A percentile compares a stretch with the other conserved stretches of the same genome.
phyloP scores from a whole-genome alignment of 352 stramenopile genomes.

The Globisporangium canariense region DNA sequence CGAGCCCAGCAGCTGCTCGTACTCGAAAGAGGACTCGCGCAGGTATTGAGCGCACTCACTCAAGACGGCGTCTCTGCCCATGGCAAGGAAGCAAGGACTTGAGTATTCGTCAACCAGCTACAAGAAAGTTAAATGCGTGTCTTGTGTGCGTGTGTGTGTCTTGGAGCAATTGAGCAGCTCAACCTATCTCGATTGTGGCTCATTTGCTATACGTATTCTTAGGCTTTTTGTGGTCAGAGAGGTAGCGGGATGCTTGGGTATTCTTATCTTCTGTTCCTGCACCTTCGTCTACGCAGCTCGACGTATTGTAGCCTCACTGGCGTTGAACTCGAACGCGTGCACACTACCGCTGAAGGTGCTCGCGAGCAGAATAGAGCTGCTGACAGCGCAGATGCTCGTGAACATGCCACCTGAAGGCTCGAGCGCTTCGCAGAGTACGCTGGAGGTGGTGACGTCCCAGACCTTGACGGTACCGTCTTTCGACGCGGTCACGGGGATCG shows the following conservation, averaged over 20 bases:
- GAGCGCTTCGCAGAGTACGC: slow-evolving; percentile 39
- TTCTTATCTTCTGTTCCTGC: background rate
- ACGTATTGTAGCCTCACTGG: slow-evolving; percentile 6
- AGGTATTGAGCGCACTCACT: slow-evolving; percentile 49
- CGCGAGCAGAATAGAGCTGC: slow-evolving; percentile 36
- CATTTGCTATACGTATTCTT: background rate
- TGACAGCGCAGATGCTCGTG: slow-evolving; percentile 46
- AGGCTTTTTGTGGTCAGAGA: background rate
- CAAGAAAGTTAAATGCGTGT: slow-evolving; percentile 2
- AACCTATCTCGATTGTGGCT: background rate
- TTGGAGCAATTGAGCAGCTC: background rate
- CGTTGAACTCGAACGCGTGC: slow-evolving; percentile 39
- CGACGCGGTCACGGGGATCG: slow-evolving; percentile 58
- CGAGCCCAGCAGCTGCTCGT: slow-evolving; percentile 48
- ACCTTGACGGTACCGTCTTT: slow-evolving; percentile 79
- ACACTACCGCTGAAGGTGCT: slow-evolving; percentile 55
- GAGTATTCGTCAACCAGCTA: slow-evolving; percentile 4
- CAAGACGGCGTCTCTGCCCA: slow-evolving; percentile 24
- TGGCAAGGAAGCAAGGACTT: background rate
- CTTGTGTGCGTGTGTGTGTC: background rate
- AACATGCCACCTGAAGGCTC: slow-evolving; percentile 56
- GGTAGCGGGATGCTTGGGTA: background rate
- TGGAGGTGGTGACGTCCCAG: slow-evolving; percentile 40
- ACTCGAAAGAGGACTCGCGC: slow-evolving; percentile 46
- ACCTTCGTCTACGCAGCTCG: slow-evolving; percentile 1